A percentile compares a stretch with the other conserved stretches of the same genome.
phyloP scores from a whole-genome alignment of 495 filamentous ascomycete genomes.

The Annulohypoxylon moriforme region DNA sequence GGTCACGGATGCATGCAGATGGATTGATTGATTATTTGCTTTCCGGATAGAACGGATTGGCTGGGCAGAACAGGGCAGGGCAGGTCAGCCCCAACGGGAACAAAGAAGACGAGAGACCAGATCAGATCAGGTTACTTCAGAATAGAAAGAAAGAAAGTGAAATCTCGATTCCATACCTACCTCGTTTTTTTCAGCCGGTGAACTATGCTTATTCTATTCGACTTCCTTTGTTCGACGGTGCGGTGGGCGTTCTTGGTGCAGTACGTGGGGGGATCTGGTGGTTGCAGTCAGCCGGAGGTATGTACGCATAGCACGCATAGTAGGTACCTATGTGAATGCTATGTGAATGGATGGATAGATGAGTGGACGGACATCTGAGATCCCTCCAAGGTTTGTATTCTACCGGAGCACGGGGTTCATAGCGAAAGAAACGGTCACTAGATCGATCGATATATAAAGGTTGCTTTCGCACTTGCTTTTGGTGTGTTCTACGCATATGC shows the following conservation, averaged over 20 bases:
- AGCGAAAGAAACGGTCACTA: neutral
- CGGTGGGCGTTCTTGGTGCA: neutral
- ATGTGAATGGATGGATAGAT: neutral
- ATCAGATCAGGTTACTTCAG: slow-evolving; percentile 5
- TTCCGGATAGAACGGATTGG: slow-evolving; percentile 16
- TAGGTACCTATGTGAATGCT: too few relatives aligned
- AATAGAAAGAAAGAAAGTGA: slow-evolving; percentile 15
- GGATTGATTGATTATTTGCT: neutral
- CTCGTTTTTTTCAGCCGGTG: neutral
- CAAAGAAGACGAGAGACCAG: neutral
- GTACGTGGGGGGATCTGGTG: too few relatives aligned
- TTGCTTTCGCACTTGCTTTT: neutral
- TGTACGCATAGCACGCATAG: neutral
- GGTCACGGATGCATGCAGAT: slow-evolving; percentile 10
- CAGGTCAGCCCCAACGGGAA: neutral
- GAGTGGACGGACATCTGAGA: neutral
- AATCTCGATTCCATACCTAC: slow-evolving; percentile 2
- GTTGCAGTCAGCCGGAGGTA: neutral
- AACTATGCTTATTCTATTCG: neutral
- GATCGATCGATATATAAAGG: slow-evolving; percentile 21
- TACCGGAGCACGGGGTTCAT: slow-evolving; percentile 1
- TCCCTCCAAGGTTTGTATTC: slow-evolving; percentile 19
- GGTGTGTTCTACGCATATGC: neutral
- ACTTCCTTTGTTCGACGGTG: neutral
- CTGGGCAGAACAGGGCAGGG: neutral